Conservation (phyloP, 306 rosid genomes). For the Cucurbita maxima region DNA sequence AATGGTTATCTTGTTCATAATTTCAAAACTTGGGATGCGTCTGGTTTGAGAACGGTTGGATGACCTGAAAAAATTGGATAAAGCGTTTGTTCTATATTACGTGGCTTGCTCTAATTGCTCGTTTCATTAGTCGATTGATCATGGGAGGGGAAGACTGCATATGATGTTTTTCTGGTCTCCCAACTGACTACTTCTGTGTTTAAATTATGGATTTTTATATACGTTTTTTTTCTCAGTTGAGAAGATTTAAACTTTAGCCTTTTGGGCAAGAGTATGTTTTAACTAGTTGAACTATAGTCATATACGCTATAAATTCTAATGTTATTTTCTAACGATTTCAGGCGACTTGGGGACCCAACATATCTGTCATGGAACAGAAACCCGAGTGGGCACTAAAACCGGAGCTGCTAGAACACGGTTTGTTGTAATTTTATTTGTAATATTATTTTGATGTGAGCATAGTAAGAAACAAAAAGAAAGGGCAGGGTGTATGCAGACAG, state of each 20-base stretch:
- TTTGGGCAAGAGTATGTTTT: too few relatives aligned
- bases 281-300: too few relatives aligned
- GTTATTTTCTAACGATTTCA: constrained; percentile 13
- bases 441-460: not conserved
- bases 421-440: constrained; percentile 9
- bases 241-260: too few relatives aligned
- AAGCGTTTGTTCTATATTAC: not conserved
- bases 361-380: constrained; percentile 78
- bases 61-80: not conserved
- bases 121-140: not conserved
- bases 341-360: constrained; percentile 91
- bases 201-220: not conserved
- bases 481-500: not conserved
- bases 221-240: too few relatives aligned
- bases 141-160: not conserved
- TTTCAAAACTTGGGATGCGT: not conserved
- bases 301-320: not conserved
- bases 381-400: constrained; percentile 50
- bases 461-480: not conserved
- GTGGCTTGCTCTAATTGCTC: not conserved
- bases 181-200: not conserved
- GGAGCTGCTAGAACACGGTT: not conserved
- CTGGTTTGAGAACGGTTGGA: not conserved
- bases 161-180: not conserved
- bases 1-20: not conserved